Evolutionary conservation across 164 flowering plant species (phyloP).

Genomic region (Chimonanthus praecox): DNA sequence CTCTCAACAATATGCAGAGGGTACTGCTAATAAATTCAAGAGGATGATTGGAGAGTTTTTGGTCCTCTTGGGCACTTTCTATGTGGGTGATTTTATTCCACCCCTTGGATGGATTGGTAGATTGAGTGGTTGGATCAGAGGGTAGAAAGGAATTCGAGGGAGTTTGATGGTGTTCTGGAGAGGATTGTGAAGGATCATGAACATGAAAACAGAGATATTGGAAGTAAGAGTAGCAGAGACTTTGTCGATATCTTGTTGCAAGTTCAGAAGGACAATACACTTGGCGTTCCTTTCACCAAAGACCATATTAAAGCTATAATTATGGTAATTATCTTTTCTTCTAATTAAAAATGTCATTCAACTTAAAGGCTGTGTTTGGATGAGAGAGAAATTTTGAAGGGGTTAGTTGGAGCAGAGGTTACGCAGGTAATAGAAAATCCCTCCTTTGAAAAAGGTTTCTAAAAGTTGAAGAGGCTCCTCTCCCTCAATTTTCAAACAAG

Average conservation of each 20-base stretch:
- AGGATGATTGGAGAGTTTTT: constrained; percentile 8
- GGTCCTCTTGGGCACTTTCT: constrained; percentile 4
- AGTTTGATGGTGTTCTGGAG: constrained; percentile 40
- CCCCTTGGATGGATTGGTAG: constrained; percentile 38
- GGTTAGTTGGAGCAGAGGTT: no score
- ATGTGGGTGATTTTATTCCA: constrained; percentile 54
- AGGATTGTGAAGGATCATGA: constrained; percentile 43
- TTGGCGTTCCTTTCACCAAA: background rate
- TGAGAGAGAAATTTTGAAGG: no score
- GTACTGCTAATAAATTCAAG: background rate
- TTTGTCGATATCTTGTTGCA: constrained; percentile 51
- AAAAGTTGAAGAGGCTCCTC: no score
- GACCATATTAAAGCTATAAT: constrained; percentile 16
- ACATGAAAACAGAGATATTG: constrained; percentile 7
- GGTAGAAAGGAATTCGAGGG: constrained; percentile 23
- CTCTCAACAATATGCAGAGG: background rate
- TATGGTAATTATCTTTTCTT: constrained; percentile 4
- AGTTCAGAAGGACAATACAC: constrained; percentile 15
- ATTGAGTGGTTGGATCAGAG: constrained; percentile 38
- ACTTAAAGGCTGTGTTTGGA: no score
- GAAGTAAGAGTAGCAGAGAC: constrained; percentile 15
- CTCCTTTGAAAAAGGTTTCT: no score
- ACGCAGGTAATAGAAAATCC: no score
- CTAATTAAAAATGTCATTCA: no score
- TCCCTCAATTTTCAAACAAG: no score